These are phyloP conservation scores for Hirsutella minnesotensis DNA, from an alignment of 2,329 filamentous ascomycete genomes.

Conservation along the genomic window DNA sequence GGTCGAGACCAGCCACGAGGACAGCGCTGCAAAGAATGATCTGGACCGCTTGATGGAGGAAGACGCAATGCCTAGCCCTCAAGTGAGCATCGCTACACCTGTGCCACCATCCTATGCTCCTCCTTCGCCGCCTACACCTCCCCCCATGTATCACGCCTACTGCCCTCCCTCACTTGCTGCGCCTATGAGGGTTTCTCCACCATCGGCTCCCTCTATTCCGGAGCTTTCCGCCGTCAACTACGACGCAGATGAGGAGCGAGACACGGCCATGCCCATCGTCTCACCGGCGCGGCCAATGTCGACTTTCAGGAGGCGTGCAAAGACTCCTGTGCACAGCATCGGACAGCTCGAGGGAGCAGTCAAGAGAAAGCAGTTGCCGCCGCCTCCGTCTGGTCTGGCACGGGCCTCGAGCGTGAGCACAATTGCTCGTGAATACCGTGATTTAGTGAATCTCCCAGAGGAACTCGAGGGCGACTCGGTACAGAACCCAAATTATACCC, in stretches of 20 bases:
- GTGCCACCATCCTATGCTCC: not conserved
- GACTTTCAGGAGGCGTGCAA: constrained; percentile 32
- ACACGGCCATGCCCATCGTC: not conserved
- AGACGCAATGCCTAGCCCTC: too few relatives aligned
- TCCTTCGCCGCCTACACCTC: not conserved
- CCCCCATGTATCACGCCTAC: not conserved
- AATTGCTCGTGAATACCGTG: constrained; percentile 39
- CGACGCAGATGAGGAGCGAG: not conserved
- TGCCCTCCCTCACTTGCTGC: not conserved
- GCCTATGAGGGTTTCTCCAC: constrained; percentile 3
- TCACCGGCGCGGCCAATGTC: constrained; percentile 8
- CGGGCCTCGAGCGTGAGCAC: constrained; percentile 31
- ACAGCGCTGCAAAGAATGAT: not conserved
- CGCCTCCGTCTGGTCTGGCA: constrained; percentile 10
- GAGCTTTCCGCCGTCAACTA: constrained; percentile 9
- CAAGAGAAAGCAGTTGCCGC: constrained; percentile 6
- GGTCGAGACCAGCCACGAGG: not conserved
- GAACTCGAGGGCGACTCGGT: constrained; percentile 13
- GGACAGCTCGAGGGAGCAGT: constrained; percentile 32
- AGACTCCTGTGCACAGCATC: constrained; percentile 37
- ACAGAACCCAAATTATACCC: not conserved
- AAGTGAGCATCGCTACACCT: too few relatives aligned
- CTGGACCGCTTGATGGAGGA: too few relatives aligned
- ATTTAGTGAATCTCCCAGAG: constrained; percentile 25
- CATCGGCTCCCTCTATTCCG: constrained; percentile 10